phyloP scores from a whole-genome alignment of 2,329 filamentous ascomycete genomes.

The Hypoxylon sp. region DNA sequence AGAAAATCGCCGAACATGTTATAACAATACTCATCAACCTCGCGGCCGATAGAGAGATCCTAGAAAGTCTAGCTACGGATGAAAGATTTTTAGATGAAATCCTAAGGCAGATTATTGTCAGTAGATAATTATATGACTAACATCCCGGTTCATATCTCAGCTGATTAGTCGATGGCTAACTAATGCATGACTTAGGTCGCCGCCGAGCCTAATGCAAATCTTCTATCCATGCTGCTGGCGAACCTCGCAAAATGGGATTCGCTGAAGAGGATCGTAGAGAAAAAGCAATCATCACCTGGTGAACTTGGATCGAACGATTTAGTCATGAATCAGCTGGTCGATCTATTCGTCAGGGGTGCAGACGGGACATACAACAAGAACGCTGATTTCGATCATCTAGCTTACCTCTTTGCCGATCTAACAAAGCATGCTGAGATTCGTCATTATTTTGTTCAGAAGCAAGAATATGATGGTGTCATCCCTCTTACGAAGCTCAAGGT shows the following conservation, averaged over 20 bases:
- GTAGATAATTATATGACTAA: conserved; percentile 53
- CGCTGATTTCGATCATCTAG: conserved; percentile 91
- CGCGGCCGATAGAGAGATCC: conserved; percentile 81
- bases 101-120: conserved; percentile 80
- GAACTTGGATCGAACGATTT: conserved; percentile 79
- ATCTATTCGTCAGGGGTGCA: conserved; percentile 95
- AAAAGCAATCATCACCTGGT: conserved; percentile 78
- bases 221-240: conserved; percentile 91
- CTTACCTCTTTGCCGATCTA: conserved; percentile 94
- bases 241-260: conserved; percentile 88
- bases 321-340: conserved; percentile 91
- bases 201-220: conserved; percentile 85
- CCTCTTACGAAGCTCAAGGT: conserved; percentile 93
- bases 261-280: conserved; percentile 76
- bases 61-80: conserved; percentile 81
- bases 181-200: conserved; percentile 65
- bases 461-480: conserved; percentile 85
- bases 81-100: conserved; percentile 84
- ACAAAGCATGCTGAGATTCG: conserved; percentile 84
- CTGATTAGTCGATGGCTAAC: conserved; percentile 22
- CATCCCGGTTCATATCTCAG: not conserved
- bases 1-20: conserved; percentile 94
- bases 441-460: conserved; percentile 79
- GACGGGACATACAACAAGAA: conserved; percentile 85
- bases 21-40: conserved; percentile 92